Evolutionary conservation across 177 flowering plant genomes (phyloP).

Genomic region (Tripterygium wilfordii): DNA sequence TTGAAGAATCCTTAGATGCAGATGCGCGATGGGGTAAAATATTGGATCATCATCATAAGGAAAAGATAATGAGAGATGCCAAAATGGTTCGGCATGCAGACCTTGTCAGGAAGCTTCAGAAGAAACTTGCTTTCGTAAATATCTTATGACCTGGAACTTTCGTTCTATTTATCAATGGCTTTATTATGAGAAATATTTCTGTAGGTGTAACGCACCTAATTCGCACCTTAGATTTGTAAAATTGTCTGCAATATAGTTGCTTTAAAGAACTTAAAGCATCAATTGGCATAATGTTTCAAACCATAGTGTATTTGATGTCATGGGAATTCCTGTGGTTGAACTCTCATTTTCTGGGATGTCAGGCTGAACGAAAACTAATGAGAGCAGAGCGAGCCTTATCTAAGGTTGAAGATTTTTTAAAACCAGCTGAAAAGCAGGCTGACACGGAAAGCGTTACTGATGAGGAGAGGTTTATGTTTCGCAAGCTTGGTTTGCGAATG

Average conservation of each 20-base stretch:
- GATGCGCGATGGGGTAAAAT: slow-evolving; percentile 78
- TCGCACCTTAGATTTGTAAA: no score
- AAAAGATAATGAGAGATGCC: slow-evolving; percentile 61
- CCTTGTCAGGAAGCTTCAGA: slow-evolving; percentile 75
- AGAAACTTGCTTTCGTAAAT: slow-evolving; percentile 74
- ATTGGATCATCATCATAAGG: slow-evolving; percentile 39
- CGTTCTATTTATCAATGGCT: slow-evolving; percentile 2
- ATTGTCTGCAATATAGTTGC: no score
- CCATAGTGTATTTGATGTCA: no score
- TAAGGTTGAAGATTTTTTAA: slow-evolving; percentile 73
- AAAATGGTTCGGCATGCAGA: slow-evolving; percentile 59
- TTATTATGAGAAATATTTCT: no score
- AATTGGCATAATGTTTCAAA: no score
- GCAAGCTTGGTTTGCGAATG: slow-evolving; percentile 92
- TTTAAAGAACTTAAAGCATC: no score
- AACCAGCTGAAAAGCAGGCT: slow-evolving; percentile 47
- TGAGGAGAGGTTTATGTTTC: slow-evolving; percentile 94
- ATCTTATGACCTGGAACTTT: slow-evolving; percentile 1
- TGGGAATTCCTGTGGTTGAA: background rate
- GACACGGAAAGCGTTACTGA: slow-evolving; percentile 80
- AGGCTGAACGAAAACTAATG: slow-evolving; percentile 70
- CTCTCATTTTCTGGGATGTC: background rate
- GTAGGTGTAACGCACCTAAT: no score
- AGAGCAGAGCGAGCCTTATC: slow-evolving; percentile 68
- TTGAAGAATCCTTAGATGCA: slow-evolving; percentile 80